Evolutionary conservation across 2,329 filamentous ascomycete genomes (phyloP), one percentile per base, ranked within the genome.

Genomic region (Aspergillus phoenicis): DNA sequence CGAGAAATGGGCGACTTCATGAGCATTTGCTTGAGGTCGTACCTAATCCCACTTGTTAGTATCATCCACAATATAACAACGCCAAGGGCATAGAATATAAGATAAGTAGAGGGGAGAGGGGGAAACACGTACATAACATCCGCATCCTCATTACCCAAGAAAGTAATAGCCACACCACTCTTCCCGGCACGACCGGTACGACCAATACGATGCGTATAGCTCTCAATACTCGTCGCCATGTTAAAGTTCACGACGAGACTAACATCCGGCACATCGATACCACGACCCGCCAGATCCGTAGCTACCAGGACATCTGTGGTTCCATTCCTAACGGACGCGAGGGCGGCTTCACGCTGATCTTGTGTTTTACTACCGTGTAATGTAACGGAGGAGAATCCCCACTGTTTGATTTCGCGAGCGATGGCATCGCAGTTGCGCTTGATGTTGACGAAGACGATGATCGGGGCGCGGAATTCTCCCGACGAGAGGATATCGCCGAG

Each of bases 381-480:
- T 0, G 94, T 97, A 70, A 96, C 93, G 7, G 90, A 87, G 20
- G 87, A 91, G 83, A 93, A 95, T 69, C 95, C 95, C 88, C 95
- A 95, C 56, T 90, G 86, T 74, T 96, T 95, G 82, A 99, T 95
- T 73, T 98, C 94, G 63, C 91, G 87, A 3, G 94, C 94, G 52
- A 99, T 90, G 61, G 92, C 91, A 75, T 99, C 95, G 81, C 94
- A 98, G 81, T 98, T 98, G 70, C 93, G 91, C 81, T 98, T 98
- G 87, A 98, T 97, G 78, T 99, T 99, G 85, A 99, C 95, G 76
- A 99, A 99, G 65, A 99, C 93, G 70, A 99, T 99, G 76, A 99
- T 96, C 15, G 95, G 95, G 8, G 94, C 87, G 7, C 85, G 83
- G 78, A 93, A 98, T 66, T 93, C 89, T 67, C 88, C 84, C 1